These are phyloP conservation scores for Xerocomus spinulosus DNA, from an alignment of 768 basidiomycete genomes.

Conservation along the genomic window DNA sequence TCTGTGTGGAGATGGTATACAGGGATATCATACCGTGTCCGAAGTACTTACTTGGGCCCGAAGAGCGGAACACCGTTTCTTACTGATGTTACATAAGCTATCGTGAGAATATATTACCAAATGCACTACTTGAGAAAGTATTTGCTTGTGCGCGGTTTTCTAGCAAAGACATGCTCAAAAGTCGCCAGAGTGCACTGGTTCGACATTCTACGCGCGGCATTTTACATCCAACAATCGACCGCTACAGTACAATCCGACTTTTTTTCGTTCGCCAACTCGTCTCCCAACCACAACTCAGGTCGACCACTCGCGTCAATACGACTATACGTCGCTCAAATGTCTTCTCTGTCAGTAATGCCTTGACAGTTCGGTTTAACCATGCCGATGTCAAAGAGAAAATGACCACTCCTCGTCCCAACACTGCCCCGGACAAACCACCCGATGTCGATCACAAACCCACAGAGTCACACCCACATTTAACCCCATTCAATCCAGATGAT, in stretches of 20 bases:
- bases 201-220: constrained; percentile 25
- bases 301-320: neutral
- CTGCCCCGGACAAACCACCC: constrained; percentile 8
- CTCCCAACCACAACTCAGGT: neutral
- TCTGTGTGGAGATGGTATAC: too few relatives aligned
- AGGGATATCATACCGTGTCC: too few relatives aligned
- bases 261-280: constrained; percentile 46
- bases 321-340: neutral
- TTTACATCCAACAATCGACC: constrained; percentile 39
- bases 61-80: too few relatives aligned
- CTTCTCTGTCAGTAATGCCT: neutral
- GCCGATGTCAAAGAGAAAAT: constrained; percentile 9
- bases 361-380: constrained; percentile 14
- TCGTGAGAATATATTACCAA: constrained; percentile 6
- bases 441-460: constrained; percentile 5
- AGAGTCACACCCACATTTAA: constrained; percentile 12
- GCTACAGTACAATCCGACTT: constrained; percentile 53
- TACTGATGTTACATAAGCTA: too few relatives aligned
- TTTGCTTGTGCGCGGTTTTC: neutral
- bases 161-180: constrained; percentile 12
- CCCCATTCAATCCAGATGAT: constrained; percentile 49
- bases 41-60: too few relatives aligned
- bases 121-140: neutral
- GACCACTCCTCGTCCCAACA: neutral
- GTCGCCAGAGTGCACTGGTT: constrained; percentile 11